Conservation (phyloP, 139 green algal genomes). For the Coelastrella sp. region DNA sequence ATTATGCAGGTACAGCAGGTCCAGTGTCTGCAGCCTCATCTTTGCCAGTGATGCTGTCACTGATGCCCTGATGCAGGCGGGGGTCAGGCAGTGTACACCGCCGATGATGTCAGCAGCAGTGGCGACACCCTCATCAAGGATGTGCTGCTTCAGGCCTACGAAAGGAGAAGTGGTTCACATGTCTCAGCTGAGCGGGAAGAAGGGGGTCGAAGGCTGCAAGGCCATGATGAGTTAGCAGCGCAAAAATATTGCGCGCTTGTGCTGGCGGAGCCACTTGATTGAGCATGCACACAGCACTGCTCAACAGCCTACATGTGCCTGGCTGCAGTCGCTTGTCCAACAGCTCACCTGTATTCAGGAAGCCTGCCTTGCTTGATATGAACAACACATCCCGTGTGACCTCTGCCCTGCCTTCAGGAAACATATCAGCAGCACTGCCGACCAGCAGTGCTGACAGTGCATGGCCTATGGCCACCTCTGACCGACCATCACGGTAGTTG, state of each 20-base stretch:
- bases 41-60: slow-evolving; percentile 58
- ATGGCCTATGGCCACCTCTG: slow-evolving; percentile 61
- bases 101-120: slow-evolving; percentile 46
- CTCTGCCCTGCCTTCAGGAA: slow-evolving; percentile 11
- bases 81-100: slow-evolving; percentile 67
- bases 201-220: not conserved
- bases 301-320: not conserved
- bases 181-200: not conserved
- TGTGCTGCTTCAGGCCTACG: not conserved
- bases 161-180: not conserved
- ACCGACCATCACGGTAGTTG: slow-evolving; percentile 74
- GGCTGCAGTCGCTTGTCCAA: not conserved
- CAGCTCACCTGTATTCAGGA: slow-evolving; percentile 43
- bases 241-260: not conserved
- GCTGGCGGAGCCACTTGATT: not conserved
- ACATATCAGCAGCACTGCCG: not conserved
- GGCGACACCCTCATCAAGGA: slow-evolving; percentile 29
- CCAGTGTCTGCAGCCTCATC: slow-evolving; percentile 69
- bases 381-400: slow-evolving; percentile 73
- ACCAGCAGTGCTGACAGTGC: slow-evolving; percentile 64
- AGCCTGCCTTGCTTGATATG: slow-evolving; percentile 80
- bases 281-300: not conserved
- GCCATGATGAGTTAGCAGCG: too few species aligned
- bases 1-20: slow-evolving; percentile 86
- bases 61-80: slow-evolving; percentile 64